phyloP scores from a whole-genome alignment of 768 basidiomycete genomes.

The Ramaria rubella region DNA sequence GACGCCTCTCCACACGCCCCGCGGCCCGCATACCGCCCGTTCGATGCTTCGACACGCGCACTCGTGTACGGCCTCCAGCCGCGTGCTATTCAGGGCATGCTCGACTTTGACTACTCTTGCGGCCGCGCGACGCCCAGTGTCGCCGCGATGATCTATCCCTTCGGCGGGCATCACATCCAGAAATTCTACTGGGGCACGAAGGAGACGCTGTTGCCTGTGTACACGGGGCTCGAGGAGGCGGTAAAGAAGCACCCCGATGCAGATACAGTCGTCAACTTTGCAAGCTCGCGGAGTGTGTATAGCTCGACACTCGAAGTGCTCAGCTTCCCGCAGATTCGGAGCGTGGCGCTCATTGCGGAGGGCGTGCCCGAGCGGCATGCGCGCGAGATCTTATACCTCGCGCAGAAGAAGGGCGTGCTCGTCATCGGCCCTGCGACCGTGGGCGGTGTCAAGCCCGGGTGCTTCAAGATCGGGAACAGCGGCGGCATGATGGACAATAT shows the following conservation, averaged over 20 bases:
- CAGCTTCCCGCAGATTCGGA: slow-evolving; percentile 57
- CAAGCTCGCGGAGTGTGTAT: slow-evolving; percentile 89
- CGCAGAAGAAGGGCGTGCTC: slow-evolving; percentile 77
- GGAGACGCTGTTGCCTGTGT: slow-evolving; percentile 97
- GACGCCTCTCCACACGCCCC: slow-evolving; percentile 29
- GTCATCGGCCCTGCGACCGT: slow-evolving; percentile 98
- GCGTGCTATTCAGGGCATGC: slow-evolving; percentile 96
- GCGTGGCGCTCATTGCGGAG: slow-evolving; percentile 93
- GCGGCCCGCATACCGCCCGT: slow-evolving; percentile 84
- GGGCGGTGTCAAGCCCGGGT: slow-evolving; percentile 98
- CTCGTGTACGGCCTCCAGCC: slow-evolving; percentile 99
- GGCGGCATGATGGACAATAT: slow-evolving; percentile 99
- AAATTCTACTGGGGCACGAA: slow-evolving; percentile 99
- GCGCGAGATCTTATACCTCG: slow-evolving; percentile 88
- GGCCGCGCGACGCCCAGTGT: slow-evolving; percentile 86
- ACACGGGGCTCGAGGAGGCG: slow-evolving; percentile 87
- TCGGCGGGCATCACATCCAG: slow-evolving; percentile 99
- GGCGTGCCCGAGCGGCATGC: slow-evolving; percentile 99
- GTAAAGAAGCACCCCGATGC: slow-evolving; percentile 92
- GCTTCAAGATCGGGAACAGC: slow-evolving; percentile 99
- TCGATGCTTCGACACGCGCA: slow-evolving; percentile 88
- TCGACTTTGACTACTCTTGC: slow-evolving; percentile 99
- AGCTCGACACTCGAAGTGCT: slow-evolving; percentile 90
- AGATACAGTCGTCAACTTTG: slow-evolving; percentile 98
- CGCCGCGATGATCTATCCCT: slow-evolving; percentile 99